Conservation (phyloP, 176 grass and related monocot species). For the Lolium multiflorum region DNA sequence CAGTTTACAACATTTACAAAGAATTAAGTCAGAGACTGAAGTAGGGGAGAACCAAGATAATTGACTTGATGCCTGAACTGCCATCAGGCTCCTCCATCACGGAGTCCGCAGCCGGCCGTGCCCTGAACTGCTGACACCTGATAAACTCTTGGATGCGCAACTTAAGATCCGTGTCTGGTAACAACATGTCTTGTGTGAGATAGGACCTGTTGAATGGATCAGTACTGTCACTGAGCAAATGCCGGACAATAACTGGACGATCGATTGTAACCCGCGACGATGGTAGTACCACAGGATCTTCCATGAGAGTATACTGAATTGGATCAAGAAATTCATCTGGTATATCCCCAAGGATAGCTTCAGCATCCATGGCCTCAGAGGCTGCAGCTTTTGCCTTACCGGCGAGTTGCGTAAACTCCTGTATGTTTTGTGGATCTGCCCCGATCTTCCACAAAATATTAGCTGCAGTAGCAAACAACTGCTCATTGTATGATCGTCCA, state of each 20-base stretch:
- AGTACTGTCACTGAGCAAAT: constrained; percentile 87
- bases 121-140: constrained; percentile 60
- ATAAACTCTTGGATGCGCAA: constrained; percentile 76
- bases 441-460: constrained; percentile 93
- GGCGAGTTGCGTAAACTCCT: constrained; percentile 81
- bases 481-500: constrained; percentile 87
- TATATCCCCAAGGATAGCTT: constrained; percentile 88
- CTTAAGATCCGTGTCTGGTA: constrained; percentile 54
- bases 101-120: constrained; percentile 18
- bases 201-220: constrained; percentile 95
- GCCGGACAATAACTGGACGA: constrained; percentile 87
- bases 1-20: constrained; percentile 54
- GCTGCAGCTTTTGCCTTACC: constrained; percentile 69
- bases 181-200: constrained; percentile 87
- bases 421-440: constrained; percentile 66
- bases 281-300: constrained; percentile 94
- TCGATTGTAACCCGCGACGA: constrained; percentile 82
- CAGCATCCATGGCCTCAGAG: constrained; percentile 85
- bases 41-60: not conserved
- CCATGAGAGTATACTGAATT: constrained; percentile 95
- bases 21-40: constrained; percentile 10
- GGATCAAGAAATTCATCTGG: constrained; percentile 98
- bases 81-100: constrained; percentile 43
- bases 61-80: no score
- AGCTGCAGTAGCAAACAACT: constrained; percentile 81